phyloP scores from a whole-genome alignment of 2,329 filamentous ascomycete genomes.

The Thelonectria discophora region DNA sequence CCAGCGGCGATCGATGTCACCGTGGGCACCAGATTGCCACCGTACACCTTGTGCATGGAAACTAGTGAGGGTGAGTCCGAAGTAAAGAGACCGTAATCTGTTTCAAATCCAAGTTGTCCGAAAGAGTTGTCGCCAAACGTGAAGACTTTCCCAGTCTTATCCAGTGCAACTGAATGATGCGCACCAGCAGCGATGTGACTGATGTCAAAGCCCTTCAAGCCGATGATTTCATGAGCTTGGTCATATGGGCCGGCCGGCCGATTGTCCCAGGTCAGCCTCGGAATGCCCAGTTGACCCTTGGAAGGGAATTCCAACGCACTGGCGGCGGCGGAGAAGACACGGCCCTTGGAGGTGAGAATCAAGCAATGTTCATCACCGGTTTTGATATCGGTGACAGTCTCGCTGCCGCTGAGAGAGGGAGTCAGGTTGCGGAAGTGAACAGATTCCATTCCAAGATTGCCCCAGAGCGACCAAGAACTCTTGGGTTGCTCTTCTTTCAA shows the following conservation, averaged over 20 bases:
- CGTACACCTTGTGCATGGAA: slow-evolving; percentile 77
- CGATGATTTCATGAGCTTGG: slow-evolving; percentile 79
- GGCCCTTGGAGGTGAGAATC: slow-evolving; percentile 83
- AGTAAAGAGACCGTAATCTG: slow-evolving; percentile 66
- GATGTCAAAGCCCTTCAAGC: slow-evolving; percentile 75
- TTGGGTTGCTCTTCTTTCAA: slow-evolving; percentile 66
- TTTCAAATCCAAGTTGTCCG: slow-evolving; percentile 90
- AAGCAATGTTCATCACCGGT: slow-evolving; percentile 88
- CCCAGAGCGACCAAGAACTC: slow-evolving; percentile 78
- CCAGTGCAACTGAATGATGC: slow-evolving; percentile 82
- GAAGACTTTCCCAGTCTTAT: slow-evolving; percentile 80
- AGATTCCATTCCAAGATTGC: slow-evolving; percentile 43
- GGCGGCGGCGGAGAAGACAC: slow-evolving; percentile 88
- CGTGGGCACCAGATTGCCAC: slow-evolving; percentile 67
- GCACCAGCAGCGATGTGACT: slow-evolving; percentile 83
- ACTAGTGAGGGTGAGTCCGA: slow-evolving; percentile 77
- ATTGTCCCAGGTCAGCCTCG: slow-evolving; percentile 81
- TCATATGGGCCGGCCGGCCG: slow-evolving; percentile 82
- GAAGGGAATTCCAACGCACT: slow-evolving; percentile 80
- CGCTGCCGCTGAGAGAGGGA: slow-evolving; percentile 72
- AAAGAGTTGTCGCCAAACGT: slow-evolving; percentile 90
- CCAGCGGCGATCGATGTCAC: slow-evolving; percentile 86
- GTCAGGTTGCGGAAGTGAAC: slow-evolving; percentile 79
- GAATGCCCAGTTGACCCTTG: slow-evolving; percentile 86
- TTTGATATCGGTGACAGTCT: slow-evolving; percentile 77